Percentiles rank a stretch among this genome's conserved stretches.
phyloP scores from a whole-genome alignment of 805 yeast genomes.

The Diddensiella transvaalensis region DNA sequence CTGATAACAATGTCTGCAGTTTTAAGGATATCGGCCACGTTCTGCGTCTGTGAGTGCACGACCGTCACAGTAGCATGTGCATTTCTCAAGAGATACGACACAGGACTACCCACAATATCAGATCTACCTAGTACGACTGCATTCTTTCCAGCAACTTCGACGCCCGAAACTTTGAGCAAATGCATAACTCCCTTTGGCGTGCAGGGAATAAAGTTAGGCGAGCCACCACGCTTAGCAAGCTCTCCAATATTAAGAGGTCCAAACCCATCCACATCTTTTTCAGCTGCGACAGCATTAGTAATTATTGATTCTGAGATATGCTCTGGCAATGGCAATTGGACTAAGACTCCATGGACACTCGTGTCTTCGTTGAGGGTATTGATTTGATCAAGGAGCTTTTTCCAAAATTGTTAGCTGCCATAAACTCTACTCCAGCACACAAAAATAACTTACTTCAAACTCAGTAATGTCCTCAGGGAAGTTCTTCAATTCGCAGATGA shows the following conservation, averaged over 20 bases:
- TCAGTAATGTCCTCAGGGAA: constrained; percentile 62
- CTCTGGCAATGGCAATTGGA: constrained; percentile 85
- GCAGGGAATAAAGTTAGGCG: constrained; percentile 83
- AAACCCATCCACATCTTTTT: constrained; percentile 95
- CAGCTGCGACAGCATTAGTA: constrained; percentile 75
- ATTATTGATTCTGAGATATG: constrained; percentile 73
- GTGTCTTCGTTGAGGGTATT: constrained; percentile 67
- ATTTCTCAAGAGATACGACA: constrained; percentile 74
- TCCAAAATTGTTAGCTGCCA: constrained; percentile 3
- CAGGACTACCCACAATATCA: constrained; percentile 95
- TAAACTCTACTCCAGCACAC: not conserved
- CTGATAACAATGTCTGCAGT: constrained; percentile 86
- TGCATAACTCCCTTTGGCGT: constrained; percentile 93
- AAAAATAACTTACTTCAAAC: constrained; percentile 35
- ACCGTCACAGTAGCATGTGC: constrained; percentile 82
- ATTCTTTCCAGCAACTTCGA: constrained; percentile 66
- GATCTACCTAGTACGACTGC: constrained; percentile 94
- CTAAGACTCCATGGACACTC: constrained; percentile 76
- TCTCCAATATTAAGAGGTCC: constrained; percentile 88
- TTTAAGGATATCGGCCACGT: constrained; percentile 54
- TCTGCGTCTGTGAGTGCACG: constrained; percentile 69
- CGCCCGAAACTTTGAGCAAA: constrained; percentile 65
- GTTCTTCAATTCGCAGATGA: constrained; percentile 61
- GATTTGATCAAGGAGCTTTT: constrained; percentile 48
- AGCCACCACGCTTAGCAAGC: constrained; percentile 79